Base-by-base conservation (phyloP, 768 basidiomycete species). In the Sistotremastrum suecicum region DNA sequence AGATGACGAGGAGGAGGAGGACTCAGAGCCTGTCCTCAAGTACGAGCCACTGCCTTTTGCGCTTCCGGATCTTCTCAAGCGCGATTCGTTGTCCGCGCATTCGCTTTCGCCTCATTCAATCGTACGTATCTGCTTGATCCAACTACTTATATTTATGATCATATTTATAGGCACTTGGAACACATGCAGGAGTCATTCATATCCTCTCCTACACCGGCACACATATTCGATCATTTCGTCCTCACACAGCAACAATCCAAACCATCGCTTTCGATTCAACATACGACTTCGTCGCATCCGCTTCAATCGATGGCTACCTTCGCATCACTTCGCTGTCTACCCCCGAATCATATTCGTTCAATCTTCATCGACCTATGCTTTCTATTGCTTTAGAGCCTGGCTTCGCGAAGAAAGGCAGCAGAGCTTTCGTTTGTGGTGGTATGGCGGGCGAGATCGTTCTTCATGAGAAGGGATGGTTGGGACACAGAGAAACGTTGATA, bases 391-490 rank as follows among this genome's bases (percentile, higher is more conserved):
- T 98, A 46, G 94, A 97, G 56, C 95, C 95, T 5, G 73, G 80
- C 49, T 99, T 94, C 50, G 76, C 83, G 3, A 85, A 83, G 62
- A 76, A 75, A 42, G 70, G 72, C 35, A 75, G 83, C 5, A 72
- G 88, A 20, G 74, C 83, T 0, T 82, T 95, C 53, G 83, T 95
- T 7, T 88, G 83, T 46, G 95, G 94, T 20, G 95, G 95, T 6
- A 72, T 94, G 72, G 83, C 87, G 0, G 94, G 95, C 3, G 78
- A 71, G 20, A 66, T 99, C 30, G 68, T 86, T n/a, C 55, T 95
- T 53, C 77, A 85, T 51, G 94, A 97, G 67, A 97, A 95, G 58
- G 87, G 91, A 5, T 97, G 95, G 92, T 64, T 97, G 1, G 91
- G 94, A 0, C 86, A 95, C 55, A 95, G 87, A 56, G 91, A 94